A percentile compares a stretch with the other conserved stretches of the same genome.
Conservation (phyloP, 345 rosid genomes). For the Gossypium herbaceum region DNA sequence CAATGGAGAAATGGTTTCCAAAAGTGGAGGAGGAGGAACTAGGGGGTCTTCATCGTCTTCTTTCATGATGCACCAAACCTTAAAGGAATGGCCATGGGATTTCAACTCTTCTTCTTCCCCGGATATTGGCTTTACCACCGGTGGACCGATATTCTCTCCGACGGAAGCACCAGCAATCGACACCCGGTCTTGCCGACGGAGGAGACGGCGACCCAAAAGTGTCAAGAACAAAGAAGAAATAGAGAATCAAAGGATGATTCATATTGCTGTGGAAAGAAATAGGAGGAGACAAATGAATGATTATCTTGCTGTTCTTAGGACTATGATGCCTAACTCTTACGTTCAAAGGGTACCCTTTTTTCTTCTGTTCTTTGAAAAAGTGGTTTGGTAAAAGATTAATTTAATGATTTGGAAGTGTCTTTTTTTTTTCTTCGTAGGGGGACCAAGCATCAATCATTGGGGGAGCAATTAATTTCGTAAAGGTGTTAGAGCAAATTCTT, state of each 20-base stretch:
- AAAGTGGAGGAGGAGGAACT: slow-evolving; percentile 11
- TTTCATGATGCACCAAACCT: slow-evolving; percentile 11
- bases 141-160: slow-evolving; percentile 4
- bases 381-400: neutral
- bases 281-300: slow-evolving; percentile 74
- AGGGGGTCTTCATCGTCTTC: neutral
- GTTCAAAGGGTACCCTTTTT: slow-evolving; percentile 46
- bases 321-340: slow-evolving; percentile 58
- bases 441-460: slow-evolving; percentile 82
- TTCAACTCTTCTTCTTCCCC: slow-evolving; percentile 23
- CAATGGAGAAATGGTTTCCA: slow-evolving; percentile 1
- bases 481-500: slow-evolving; percentile 62
- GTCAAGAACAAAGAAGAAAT: slow-evolving; percentile 46
- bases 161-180: slow-evolving; percentile 6
- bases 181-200: slow-evolving; percentile 23
- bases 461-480: slow-evolving; percentile 65
- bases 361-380: neutral
- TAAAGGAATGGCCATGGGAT: neutral
- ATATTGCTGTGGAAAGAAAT: slow-evolving; percentile 68
- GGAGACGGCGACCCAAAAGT: slow-evolving; percentile 38
- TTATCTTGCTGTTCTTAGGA: slow-evolving; percentile 48
- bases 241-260: slow-evolving; percentile 65
- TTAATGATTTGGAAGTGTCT: neutral
- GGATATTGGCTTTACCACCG: slow-evolving; percentile 6
- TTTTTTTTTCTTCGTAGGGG: slow-evolving; percentile 26